Conservation (phyloP, 352 stramenopile species). For the Globisporangium sylvaticum region DNA sequence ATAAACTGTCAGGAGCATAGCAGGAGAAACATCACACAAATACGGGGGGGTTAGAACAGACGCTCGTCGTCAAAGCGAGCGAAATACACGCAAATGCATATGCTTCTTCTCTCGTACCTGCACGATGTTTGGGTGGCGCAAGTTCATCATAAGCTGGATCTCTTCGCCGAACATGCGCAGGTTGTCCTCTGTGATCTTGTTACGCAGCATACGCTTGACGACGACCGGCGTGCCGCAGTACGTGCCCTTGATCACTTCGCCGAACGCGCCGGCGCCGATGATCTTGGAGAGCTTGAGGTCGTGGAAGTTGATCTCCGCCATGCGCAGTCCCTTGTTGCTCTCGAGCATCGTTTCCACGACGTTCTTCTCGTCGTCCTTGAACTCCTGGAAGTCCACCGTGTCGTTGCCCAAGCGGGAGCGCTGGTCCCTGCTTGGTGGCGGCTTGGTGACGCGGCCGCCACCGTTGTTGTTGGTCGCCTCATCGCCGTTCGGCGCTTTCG, state of each 20-base stretch:
- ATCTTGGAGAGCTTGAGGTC: conserved; percentile 88
- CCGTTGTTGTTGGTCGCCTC: neutral
- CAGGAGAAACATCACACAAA: neutral
- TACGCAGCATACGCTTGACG: conserved; percentile 86
- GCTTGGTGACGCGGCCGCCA: conserved; percentile 2
- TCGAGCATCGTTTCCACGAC: conserved; percentile 87
- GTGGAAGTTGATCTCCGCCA: conserved; percentile 88
- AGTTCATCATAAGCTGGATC: conserved; percentile 90
- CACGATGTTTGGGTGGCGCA: conserved; percentile 87
- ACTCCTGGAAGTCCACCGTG: conserved; percentile 80
- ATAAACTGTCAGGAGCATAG: conserved; percentile 58
- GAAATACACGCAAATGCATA: neutral
- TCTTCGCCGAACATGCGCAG: conserved; percentile 87
- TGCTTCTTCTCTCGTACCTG: conserved; percentile 30
- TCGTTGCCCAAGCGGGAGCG: conserved; percentile 24
- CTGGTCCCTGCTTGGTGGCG: neutral
- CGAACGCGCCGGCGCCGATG: conserved; percentile 81
- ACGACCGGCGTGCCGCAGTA: conserved; percentile 87
- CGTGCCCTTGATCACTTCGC: conserved; percentile 86
- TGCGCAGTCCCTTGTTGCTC: conserved; percentile 82
- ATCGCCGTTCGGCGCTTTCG: neutral
- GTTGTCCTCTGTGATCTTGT: conserved; percentile 88
- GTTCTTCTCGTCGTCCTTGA: conserved; percentile 85
- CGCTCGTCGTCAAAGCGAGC: neutral
- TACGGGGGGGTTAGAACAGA: neutral